A percentile compares a stretch with the other conserved stretches of the same genome.
Evolutionary conservation across 371 early-diverging fungal genomes (phyloP).

Genomic region (Lichtheimia ornata): DNA sequence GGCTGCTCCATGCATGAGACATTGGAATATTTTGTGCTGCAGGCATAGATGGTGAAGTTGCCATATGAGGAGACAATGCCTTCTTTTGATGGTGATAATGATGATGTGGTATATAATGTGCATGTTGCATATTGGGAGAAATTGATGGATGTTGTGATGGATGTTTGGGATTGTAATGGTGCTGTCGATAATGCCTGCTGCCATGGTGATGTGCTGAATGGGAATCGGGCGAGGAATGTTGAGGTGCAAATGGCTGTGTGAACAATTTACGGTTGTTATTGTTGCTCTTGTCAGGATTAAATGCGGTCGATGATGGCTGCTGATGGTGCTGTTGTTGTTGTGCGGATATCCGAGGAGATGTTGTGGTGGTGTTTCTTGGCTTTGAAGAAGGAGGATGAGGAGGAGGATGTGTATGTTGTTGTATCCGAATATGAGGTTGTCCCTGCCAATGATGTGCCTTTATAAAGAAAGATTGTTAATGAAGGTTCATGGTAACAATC

Average conservation of each 20-base stretch:
- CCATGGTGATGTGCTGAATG: background rate
- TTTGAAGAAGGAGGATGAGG: slow-evolving; percentile 15
- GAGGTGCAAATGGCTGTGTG: slow-evolving; percentile 7
- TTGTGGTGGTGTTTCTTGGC: slow-evolving; percentile 5
- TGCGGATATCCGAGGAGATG: slow-evolving; percentile 12
- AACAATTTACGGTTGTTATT: slow-evolving; percentile 5
- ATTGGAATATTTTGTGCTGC: slow-evolving; percentile 23
- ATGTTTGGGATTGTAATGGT: slow-evolving; percentile 25
- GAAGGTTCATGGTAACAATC: no score
- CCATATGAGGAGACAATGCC: slow-evolving; percentile 34
- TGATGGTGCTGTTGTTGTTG: no score
- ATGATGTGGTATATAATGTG: slow-evolving; percentile 21
- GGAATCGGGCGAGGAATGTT: slow-evolving; percentile 1
- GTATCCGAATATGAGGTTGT: slow-evolving; percentile 1
- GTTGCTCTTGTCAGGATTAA: slow-evolving; percentile 16
- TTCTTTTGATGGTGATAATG: slow-evolving; percentile 25
- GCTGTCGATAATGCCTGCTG: slow-evolving; percentile 13
- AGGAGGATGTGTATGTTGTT: slow-evolving; percentile 15
- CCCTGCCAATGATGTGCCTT: slow-evolving; percentile 5
- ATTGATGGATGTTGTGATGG: slow-evolving; percentile 12
- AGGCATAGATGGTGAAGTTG: slow-evolving; percentile 30
- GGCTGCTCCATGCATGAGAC: slow-evolving; percentile 11
- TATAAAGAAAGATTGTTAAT: no score
- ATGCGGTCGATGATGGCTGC: slow-evolving; percentile 1
- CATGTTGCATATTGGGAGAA: slow-evolving; percentile 36